Evolutionary conservation across 169 alveolate genomes (phyloP), one percentile per base, ranked within the genome.

Genomic region (Plasmodium vivax): DNA sequence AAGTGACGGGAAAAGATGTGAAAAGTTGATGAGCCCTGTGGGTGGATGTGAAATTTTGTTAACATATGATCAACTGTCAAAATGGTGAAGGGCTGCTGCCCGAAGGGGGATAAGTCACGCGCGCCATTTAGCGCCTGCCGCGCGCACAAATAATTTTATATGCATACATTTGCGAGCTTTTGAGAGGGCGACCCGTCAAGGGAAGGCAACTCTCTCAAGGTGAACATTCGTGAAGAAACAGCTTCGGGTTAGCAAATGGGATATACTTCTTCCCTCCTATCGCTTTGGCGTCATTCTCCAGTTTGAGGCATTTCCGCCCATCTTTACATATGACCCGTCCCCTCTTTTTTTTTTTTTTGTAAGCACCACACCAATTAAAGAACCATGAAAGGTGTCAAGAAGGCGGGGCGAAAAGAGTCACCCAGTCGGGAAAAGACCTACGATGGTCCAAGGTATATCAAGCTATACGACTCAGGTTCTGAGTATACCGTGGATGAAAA

Each of bases 391-490:
- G 45, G 41, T 1, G 81, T 5, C 43, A 51, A 82, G 32, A 56
- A 47, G 34, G 54, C 41, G 12, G 34, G 6, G 7, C 10, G 2
- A 8, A 32, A 34, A 58, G 82, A 5, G 12, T 62, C 43, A 27
- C 23, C 45, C 68, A 51, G 16, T 36, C 47, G 12, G 30, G 92
- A 83, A 58, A 83, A 10, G 36, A 73, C 80, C 19, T 32, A 47
- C n/a, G 77, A 27, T 9, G 43, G 38, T 12, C 68, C 30, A 10
- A 75, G 62, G 9, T 75, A 36, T 71, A n/a, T 72, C 47, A 74
- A 87, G 51, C 54, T 87, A 87, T 79, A 87, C 32, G 93, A 87
- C 27, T 51, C 72, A 34, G 81, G 77, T 43, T 56, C 45, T 58
- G 93, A 84, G 36, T 45, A 14, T 30, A 54, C 12, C n/a, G 36